Evolutionary conservation across 2,329 filamentous ascomycete genomes (phyloP), one percentile per base, ranked within the genome.

Genomic region (Ceratocystis papillata): DNA sequence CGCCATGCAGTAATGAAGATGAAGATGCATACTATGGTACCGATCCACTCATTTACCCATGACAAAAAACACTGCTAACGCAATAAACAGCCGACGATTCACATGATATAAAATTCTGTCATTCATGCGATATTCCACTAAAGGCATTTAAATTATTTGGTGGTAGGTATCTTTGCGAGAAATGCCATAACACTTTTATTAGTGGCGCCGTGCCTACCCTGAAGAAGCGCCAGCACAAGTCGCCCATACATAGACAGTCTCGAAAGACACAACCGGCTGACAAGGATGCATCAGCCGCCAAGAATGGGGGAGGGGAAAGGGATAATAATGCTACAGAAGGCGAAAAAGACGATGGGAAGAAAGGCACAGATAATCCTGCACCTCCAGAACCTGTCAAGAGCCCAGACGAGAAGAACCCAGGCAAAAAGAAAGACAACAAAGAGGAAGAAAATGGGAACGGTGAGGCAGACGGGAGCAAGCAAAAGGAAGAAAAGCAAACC

Each of bases 121-220:
- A 12, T 3, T 10, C 12, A 12, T 57, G 53, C 17, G 53, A 33
- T 57, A 6, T 10, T 22, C 53, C 25, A 25, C 3, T 57, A 3
- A 57, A 57, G 10, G 17, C 25, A 22, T 57, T 30, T 30, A 22
- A n/a, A n/a, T 57, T 57, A 10, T 57, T 28, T 28, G 15, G 15
- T 2, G 15, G 7, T n/a, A 30, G 2, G 0, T 6, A 48, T 25
- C 5, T 63, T 45, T 63, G 61, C 5, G 61, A 28, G 45, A 48
- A 63, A 41, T 63, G 61, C 22, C 37, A 48, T 15, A 25, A 33
- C 45, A 44, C 61, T 7, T 63, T 63, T 63, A 44, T 44, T 30
- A 28, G 22, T 28, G n/a, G 44, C 7, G 41, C 50, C 17, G 63
- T 46, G 12, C 37, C 33, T n/a, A 48, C 17, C 15, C 17, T 5